A percentile compares a stretch with the other conserved stretches of the same genome.
phyloP scores from a whole-genome alignment of 2,329 filamentous ascomycete genomes.

The Fusarium nelsonii region DNA sequence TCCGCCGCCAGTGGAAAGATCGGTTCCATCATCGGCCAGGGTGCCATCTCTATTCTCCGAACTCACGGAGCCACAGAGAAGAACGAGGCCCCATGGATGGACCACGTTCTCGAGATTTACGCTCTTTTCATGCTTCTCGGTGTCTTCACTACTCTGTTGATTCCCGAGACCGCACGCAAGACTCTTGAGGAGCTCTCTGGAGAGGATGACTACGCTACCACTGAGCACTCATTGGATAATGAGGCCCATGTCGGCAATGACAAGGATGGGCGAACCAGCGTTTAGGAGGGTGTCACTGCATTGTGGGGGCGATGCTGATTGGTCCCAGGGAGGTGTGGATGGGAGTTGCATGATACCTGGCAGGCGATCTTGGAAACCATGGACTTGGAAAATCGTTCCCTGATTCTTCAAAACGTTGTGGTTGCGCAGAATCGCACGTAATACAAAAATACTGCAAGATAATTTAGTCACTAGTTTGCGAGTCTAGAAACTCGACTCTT shows the following conservation, averaged over 20 bases:
- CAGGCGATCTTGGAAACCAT: neutral
- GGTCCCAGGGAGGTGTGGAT: neutral
- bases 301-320: neutral
- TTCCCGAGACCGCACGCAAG: conserved; percentile 80
- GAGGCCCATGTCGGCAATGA: conserved; percentile 30
- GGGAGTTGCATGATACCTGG: conserved; percentile 13
- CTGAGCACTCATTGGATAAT: conserved; percentile 13
- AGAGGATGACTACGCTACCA: conserved; percentile 51
- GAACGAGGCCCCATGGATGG: conserved; percentile 72
- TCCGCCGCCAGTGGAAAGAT: conserved; percentile 68
- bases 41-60: conserved; percentile 67
- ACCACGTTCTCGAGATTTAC: conserved; percentile 81
- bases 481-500: neutral
- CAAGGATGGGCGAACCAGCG: conserved; percentile 37
- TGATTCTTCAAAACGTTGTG: neutral
- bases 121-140: conserved; percentile 83
- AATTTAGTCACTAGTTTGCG: too few relatives aligned
- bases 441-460: neutral
- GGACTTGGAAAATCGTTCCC: conserved; percentile 7
- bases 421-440: too few relatives aligned
- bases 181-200: conserved; percentile 74
- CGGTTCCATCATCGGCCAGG: conserved; percentile 68
- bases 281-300: conserved; percentile 22
- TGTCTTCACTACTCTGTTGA: conserved; percentile 74
- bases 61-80: conserved; percentile 57